A percentile compares a stretch with the other conserved stretches of the same genome.
Conservation (phyloP, 495 filamentous ascomycete genomes). For the Podospora comata region DNA sequence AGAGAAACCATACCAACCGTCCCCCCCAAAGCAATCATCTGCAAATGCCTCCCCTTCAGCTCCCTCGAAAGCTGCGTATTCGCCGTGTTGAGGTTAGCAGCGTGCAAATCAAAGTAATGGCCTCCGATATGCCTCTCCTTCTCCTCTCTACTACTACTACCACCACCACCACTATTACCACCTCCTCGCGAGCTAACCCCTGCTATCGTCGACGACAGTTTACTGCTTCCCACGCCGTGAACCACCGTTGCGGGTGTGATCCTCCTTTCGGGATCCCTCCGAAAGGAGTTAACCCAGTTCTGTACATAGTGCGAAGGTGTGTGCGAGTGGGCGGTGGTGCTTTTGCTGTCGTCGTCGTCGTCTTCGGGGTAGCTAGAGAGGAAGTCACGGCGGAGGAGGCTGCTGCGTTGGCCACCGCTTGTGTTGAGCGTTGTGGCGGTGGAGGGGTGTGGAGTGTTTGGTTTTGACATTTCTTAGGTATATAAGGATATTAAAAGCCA, state of each 20-base stretch:
- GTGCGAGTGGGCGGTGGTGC: neutral
- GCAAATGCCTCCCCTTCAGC: conserved; percentile 80
- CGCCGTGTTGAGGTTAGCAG: conserved; percentile 71
- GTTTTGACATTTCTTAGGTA: too few species aligned
- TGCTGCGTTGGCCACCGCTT: neutral
- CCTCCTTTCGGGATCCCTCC: neutral
- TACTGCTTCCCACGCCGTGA: neutral
- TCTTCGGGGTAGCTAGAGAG: neutral
- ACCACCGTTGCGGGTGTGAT: neutral
- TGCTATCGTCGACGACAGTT: neutral
- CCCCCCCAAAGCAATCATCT: conserved; percentile 97
- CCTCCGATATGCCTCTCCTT: conserved; percentile 30
- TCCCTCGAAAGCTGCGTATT: conserved; percentile 69
- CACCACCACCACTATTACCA: neutral
- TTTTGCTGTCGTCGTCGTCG: neutral
- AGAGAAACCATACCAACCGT: conserved; percentile 67
- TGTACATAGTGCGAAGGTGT: neutral
- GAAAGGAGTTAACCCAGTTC: neutral
- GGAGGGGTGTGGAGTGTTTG: too few species aligned
- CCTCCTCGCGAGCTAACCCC: neutral
- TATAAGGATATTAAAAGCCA: too few species aligned
- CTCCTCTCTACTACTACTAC: neutral
- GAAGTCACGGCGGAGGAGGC: neutral
- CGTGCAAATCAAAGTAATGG: conserved; percentile 69
- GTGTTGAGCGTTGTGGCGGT: neutral